Percentiles rank a stretch among this genome's conserved stretches.
Evolutionary conservation across 495 filamentous ascomycete genomes (phyloP).

Genomic region (Penicillium turbatum): DNA sequence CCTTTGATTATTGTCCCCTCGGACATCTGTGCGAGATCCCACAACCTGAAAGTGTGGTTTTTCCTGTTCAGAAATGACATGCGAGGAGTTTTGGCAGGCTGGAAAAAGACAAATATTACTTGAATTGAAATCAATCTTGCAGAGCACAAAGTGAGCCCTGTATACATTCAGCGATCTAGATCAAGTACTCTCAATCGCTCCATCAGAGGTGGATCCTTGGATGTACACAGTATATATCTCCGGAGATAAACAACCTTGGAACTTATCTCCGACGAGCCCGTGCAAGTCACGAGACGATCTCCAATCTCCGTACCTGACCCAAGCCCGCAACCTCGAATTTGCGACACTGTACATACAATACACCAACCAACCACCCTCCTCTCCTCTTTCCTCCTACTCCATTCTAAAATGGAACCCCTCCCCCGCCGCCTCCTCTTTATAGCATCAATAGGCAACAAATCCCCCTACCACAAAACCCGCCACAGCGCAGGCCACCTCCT

Average conservation of each 20-base stretch:
- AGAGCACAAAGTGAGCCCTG: too few species aligned
- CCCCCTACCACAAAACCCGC: conserved; percentile 62
- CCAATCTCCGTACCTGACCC: neutral
- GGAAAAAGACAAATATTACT: too few species aligned
- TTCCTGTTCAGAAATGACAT: too few species aligned
- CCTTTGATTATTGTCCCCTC: too few species aligned
- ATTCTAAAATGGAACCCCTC: neutral
- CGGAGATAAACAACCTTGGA: neutral
- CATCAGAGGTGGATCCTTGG: too few species aligned
- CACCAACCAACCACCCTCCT: neutral
- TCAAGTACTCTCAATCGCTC: too few species aligned
- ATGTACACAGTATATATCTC: too few species aligned
- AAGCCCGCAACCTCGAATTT: neutral
- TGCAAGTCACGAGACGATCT: neutral
- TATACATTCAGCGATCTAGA: too few species aligned
- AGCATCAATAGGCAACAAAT: conserved; percentile 68
- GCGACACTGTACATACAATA: neutral
- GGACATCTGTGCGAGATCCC: too few species aligned
- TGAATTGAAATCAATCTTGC: too few species aligned
- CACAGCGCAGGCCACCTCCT: conserved; percentile 77
- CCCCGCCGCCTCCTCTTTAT: conserved; percentile 53
- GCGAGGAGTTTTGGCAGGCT: too few species aligned
- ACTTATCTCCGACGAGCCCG: neutral
- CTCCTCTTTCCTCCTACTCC: neutral
- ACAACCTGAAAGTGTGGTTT: too few species aligned